phyloP scores from a whole-genome alignment of 2,329 filamentous ascomycete genomes.

The Talaromyces atroroseus region DNA sequence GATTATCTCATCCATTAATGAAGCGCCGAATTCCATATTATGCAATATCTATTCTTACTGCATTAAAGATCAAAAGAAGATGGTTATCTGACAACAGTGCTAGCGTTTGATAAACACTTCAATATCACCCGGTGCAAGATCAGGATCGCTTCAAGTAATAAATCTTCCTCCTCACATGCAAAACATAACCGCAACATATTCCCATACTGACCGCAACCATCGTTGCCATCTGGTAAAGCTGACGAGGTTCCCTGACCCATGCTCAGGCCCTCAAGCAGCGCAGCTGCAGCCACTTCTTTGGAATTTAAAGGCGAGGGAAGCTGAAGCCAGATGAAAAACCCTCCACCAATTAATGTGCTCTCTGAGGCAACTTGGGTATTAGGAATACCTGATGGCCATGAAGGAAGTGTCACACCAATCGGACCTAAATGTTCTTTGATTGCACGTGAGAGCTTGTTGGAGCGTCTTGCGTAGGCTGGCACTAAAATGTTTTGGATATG shows the following conservation, averaged over 20 bases:
- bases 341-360: not conserved
- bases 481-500: not conserved
- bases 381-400: not conserved
- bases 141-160: not conserved
- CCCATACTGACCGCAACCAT: not conserved
- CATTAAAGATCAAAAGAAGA: no score
- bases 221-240: not conserved
- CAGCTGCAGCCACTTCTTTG: not conserved
- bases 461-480: not conserved
- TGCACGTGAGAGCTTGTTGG: not conserved
- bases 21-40: no score
- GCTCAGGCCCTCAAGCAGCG: not conserved
- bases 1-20: no score
- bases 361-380: no score
- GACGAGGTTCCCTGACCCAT: not conserved
- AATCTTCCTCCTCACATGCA: not conserved
- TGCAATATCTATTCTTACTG: no score
- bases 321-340: conserved; percentile 4
- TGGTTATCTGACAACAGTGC: not conserved
- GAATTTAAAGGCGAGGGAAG: not conserved
- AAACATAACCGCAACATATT: conserved; percentile 2
- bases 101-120: not conserved
- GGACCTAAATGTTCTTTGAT: not conserved
- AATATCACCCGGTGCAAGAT: not conserved
- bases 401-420: not conserved